Percentiles rank a stretch among this genome's conserved stretches.
Evolutionary conservation across 2,329 filamentous ascomycete genomes (phyloP).

Genomic region (Aspergillus vadensis): DNA sequence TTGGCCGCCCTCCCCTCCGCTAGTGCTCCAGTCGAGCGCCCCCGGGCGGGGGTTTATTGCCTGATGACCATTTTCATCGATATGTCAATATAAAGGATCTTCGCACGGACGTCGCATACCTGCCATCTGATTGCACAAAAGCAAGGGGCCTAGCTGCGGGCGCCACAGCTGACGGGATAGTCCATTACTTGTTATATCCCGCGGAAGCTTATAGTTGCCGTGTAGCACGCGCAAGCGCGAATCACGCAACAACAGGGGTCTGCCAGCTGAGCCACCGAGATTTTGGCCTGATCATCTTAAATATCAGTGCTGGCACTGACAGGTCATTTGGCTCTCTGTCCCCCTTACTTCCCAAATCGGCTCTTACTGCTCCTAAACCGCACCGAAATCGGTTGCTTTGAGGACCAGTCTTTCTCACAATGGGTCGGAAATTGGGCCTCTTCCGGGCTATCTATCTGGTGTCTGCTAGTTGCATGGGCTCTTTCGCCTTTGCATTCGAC

Average conservation of each 20-base stretch:
- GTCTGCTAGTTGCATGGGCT: slow-evolving; percentile 41
- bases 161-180: neutral
- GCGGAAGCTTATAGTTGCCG: neutral
- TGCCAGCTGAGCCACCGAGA: neutral
- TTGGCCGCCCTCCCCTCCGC: neutral
- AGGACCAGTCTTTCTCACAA: slow-evolving; percentile 14
- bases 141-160: neutral
- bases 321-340: neutral
- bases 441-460: slow-evolving; percentile 41
- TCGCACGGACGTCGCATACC: slow-evolving; percentile 2
- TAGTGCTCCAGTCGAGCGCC: neutral
- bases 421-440: slow-evolving; percentile 38
- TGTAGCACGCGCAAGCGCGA: slow-evolving; percentile 6
- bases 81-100: neutral
- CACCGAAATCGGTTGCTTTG: neutral
- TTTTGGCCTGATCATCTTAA: neutral
- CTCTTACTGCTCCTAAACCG: neutral
- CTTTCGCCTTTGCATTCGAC: slow-evolving; percentile 44
- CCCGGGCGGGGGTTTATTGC: neutral
- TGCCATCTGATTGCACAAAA: slow-evolving; percentile 3
- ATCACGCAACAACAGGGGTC: slow-evolving; percentile 6
- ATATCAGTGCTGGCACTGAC: neutral
- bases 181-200: neutral
- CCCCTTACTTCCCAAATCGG: neutral
- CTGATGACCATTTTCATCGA: neutral